Percentiles rank a stretch among this genome's conserved stretches.
These are phyloP conservation scores for Mycena haematopus DNA, from an alignment of 768 basidiomycete species.

Conservation along the genomic window DNA sequence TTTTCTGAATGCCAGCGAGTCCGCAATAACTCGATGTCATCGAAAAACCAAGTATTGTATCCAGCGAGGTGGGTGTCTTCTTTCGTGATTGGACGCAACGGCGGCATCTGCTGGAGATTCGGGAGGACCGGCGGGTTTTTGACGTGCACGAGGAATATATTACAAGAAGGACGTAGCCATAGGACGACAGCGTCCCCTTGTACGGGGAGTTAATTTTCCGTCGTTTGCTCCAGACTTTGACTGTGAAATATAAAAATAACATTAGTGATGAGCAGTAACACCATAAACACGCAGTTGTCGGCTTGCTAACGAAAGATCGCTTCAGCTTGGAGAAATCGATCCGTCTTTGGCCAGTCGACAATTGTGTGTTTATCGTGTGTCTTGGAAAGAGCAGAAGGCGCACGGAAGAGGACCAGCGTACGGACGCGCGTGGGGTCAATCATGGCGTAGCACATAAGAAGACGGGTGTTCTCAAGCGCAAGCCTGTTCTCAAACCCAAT, in stretches of 20 bases:
- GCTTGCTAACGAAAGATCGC: conserved; percentile 14
- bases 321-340: conserved; percentile 10
- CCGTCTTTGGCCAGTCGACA: conserved; percentile 22
- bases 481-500: conserved; percentile 98
- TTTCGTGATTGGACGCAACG: conserved; percentile 83
- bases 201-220: conserved; percentile 99
- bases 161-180: conserved; percentile 97
- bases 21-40: conserved; percentile 91
- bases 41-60: conserved; percentile 95
- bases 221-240: conserved; percentile 99
- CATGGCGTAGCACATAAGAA: conserved; percentile 97
- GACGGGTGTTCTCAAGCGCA: conserved; percentile 94
- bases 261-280: conserved; percentile 3
- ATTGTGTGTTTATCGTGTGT: conserved; percentile 11
- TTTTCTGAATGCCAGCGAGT: conserved; percentile 96
- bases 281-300: conserved; percentile 6
- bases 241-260: conserved; percentile 48
- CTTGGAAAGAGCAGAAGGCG: conserved; percentile 45
- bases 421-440: conserved; percentile 93
- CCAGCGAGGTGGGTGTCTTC: conserved; percentile 83
- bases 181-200: conserved; percentile 94
- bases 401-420: conserved; percentile 94
- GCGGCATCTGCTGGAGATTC: conserved; percentile 94
- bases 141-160: conserved; percentile 96
- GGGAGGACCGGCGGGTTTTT: conserved; percentile 97